Evolutionary conservation across 2,329 filamentous ascomycete species (phyloP).

Genomic region (Tolypocladium pustulatum): DNA sequence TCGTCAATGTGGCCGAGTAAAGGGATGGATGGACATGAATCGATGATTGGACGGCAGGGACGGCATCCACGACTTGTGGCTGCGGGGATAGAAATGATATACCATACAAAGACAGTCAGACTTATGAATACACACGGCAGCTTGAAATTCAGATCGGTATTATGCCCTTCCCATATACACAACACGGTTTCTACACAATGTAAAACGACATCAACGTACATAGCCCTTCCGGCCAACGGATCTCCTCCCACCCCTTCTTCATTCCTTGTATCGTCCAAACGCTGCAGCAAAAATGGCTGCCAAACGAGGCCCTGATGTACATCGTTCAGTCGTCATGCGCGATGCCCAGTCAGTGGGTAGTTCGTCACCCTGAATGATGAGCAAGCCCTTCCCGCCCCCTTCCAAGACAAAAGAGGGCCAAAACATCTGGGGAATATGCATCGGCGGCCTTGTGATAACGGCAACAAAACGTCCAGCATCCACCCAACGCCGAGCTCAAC

Average conservation of each 20-base stretch:
- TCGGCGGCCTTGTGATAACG: neutral
- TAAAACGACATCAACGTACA: neutral
- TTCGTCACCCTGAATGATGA: neutral
- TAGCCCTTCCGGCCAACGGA: neutral
- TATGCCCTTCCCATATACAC: neutral
- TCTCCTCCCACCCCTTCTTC: neutral
- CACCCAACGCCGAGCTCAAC: slow-evolving; percentile 4
- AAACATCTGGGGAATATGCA: neutral
- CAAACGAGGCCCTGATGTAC: neutral
- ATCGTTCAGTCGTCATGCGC: slow-evolving; percentile 1
- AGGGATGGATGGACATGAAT: neutral
- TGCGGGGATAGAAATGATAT: neutral
- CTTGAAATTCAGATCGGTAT: neutral
- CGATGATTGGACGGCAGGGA: neutral
- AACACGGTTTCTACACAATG: neutral
- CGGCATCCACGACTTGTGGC: neutral
- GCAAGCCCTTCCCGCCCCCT: neutral
- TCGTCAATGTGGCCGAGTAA: slow-evolving; percentile 27
- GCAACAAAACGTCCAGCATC: neutral
- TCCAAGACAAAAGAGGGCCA: neutral
- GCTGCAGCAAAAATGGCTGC: neutral
- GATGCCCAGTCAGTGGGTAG: neutral
- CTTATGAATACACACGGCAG: neutral
- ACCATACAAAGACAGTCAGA: neutral
- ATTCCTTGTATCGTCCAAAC: neutral